phyloP scores from a whole-genome alignment of 2,329 filamentous ascomycete species.

The Epichloe amarillans region DNA sequence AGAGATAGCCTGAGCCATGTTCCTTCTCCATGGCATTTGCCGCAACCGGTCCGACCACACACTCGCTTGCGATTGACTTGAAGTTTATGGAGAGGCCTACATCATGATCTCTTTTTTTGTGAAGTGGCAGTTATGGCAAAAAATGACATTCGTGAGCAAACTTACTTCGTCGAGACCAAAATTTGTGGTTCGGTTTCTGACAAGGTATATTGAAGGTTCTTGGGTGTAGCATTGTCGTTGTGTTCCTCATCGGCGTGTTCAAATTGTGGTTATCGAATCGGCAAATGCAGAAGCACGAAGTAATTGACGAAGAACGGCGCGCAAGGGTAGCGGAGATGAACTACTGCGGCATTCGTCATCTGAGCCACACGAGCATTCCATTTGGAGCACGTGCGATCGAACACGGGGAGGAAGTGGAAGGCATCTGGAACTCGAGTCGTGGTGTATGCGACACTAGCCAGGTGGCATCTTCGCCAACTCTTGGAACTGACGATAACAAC shows the following conservation, averaged over 20 bases:
- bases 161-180: not conserved
- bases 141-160: constrained; percentile 71
- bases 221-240: constrained; percentile 53
- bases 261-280: constrained; percentile 55
- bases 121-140: constrained; percentile 71
- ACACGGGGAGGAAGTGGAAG: constrained; percentile 70
- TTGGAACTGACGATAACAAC: constrained; percentile 5
- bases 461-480: constrained; percentile 12
- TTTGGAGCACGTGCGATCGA: constrained; percentile 82
- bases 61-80: not conserved
- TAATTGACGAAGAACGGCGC: constrained; percentile 54
- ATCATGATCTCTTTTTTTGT: constrained; percentile 42
- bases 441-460: constrained; percentile 23
- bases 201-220: constrained; percentile 43
- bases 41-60: not conserved
- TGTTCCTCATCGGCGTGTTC: constrained; percentile 52
- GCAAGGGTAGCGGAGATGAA: constrained; percentile 38
- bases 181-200: not conserved
- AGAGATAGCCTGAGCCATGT: not conserved
- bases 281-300: constrained; percentile 40
- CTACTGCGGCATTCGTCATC: constrained; percentile 34
- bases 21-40: not conserved
- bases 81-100: not conserved
- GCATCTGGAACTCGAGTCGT: constrained; percentile 60
- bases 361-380: constrained; percentile 48